phyloP scores from a whole-genome alignment of 805 yeast species.

The Wickerhamomyces xylosicus region DNA sequence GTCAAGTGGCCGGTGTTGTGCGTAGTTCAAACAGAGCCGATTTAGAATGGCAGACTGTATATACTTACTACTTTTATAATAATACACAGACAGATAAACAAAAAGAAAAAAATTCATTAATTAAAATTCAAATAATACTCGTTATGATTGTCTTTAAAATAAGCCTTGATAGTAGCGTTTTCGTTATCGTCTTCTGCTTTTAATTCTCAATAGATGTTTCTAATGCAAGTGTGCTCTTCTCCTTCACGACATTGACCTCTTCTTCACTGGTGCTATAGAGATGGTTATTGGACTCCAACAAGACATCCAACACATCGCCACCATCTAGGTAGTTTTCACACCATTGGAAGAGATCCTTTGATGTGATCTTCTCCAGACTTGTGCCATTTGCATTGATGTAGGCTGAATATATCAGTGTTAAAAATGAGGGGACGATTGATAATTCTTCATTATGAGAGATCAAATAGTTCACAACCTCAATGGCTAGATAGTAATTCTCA shows the following conservation, averaged over 20 bases:
- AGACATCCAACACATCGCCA: neutral
- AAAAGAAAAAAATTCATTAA: too few species aligned
- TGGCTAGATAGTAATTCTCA: conserved; percentile 76
- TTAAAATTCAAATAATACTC: too few species aligned
- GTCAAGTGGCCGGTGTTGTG: too few species aligned
- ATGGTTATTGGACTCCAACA: neutral
- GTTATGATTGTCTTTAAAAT: too few species aligned
- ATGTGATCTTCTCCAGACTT: neutral
- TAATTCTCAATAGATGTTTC: too few species aligned
- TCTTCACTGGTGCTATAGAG: neutral
- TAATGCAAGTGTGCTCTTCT: neutral
- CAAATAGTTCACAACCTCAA: conserved; percentile 79
- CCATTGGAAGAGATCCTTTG: neutral
- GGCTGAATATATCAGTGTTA: conserved; percentile 19
- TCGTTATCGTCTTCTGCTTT: too few species aligned
- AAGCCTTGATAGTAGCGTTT: too few species aligned
- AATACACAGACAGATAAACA: too few species aligned
- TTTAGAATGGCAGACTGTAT: too few species aligned
- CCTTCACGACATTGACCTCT: neutral
- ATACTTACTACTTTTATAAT: too few species aligned
- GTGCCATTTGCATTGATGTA: neutral
- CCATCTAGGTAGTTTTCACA: neutral
- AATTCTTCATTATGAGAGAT: conserved; percentile 76
- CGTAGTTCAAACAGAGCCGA: too few species aligned
- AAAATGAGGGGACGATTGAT: conserved; percentile 59